Conservation (phyloP, 257 asterid species). For the Salvia miltiorrhiza region DNA sequence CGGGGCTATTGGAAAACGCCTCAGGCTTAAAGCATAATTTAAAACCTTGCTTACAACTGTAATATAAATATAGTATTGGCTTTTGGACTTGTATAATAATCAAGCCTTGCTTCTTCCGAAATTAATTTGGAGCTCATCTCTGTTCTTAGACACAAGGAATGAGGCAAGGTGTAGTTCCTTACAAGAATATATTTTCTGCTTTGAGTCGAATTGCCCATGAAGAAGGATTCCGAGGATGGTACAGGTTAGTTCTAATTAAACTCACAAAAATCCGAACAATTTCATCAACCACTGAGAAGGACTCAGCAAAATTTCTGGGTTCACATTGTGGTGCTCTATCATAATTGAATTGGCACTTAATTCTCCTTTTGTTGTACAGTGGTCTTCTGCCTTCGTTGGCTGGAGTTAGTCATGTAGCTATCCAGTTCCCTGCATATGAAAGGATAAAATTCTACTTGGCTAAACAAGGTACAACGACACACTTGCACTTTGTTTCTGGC, state of each 20-base stretch:
- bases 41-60: no score
- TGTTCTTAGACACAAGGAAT: slow-evolving; percentile 83
- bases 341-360: background rate
- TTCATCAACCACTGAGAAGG: background rate
- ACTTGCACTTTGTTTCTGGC: slow-evolving; percentile 2
- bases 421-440: slow-evolving; percentile 95
- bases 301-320: background rate
- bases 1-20: no score
- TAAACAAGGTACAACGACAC: slow-evolving; percentile 46
- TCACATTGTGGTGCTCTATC: background rate
- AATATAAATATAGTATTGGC: background rate
- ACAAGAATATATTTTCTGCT: slow-evolving; percentile 70
- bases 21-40: no score
- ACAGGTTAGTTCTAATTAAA: slow-evolving; percentile 58
- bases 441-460: slow-evolving; percentile 79
- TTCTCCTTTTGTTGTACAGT: slow-evolving; percentile 36
- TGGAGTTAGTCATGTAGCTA: slow-evolving; percentile 91
- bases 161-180: slow-evolving; percentile 92
- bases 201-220: slow-evolving; percentile 81
- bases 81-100: no score
- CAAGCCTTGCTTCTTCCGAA: background rate
- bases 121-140: slow-evolving; percentile 20
- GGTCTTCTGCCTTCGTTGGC: slow-evolving; percentile 96
- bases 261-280: background rate
- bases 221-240: slow-evolving; percentile 97